Evolutionary conservation across 805 yeast genomes (phyloP).

Genomic region (Kodamaea kaohsiungensis): DNA sequence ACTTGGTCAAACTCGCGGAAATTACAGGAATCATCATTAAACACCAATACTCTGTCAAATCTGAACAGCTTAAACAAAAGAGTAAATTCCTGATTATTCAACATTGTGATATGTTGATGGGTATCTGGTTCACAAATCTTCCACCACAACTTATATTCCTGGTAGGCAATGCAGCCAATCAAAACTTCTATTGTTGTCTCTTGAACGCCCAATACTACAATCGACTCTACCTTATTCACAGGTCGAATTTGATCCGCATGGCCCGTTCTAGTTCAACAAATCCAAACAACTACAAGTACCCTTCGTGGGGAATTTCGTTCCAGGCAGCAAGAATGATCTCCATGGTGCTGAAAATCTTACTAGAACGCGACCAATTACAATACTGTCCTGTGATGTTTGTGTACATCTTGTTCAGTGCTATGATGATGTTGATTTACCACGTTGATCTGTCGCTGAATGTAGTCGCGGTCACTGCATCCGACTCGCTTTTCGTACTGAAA

Average conservation of each 20-base stretch:
- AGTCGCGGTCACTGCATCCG: slow-evolving; percentile 44
- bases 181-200: slow-evolving; percentile 57
- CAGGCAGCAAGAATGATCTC: slow-evolving; percentile 79
- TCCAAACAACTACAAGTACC: slow-evolving; percentile 51
- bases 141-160: slow-evolving; percentile 65
- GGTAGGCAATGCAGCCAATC: slow-evolving; percentile 54
- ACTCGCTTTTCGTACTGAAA: slow-evolving; percentile 38
- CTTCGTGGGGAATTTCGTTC: slow-evolving; percentile 80
- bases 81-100: slow-evolving; percentile 48
- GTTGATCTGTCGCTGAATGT: slow-evolving; percentile 45
- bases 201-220: slow-evolving; percentile 72
- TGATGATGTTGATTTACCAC: slow-evolving; percentile 73
- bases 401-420: slow-evolving; percentile 61
- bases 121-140: slow-evolving; percentile 69
- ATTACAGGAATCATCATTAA: slow-evolving; percentile 68
- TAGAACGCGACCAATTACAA: slow-evolving; percentile 48
- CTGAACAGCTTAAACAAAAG: slow-evolving; percentile 53
- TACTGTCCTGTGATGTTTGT: slow-evolving; percentile 61
- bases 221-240: slow-evolving; percentile 67
- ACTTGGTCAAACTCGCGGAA: slow-evolving; percentile 65
- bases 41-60: slow-evolving; percentile 70
- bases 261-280: slow-evolving; percentile 41
- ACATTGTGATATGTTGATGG: slow-evolving; percentile 76
- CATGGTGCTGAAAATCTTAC: slow-evolving; percentile 56
- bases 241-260: slow-evolving; percentile 62